Evolutionary conservation across 2,329 filamentous ascomycete species (phyloP).

Genomic region (Colletotrichum ledebouriae): DNA sequence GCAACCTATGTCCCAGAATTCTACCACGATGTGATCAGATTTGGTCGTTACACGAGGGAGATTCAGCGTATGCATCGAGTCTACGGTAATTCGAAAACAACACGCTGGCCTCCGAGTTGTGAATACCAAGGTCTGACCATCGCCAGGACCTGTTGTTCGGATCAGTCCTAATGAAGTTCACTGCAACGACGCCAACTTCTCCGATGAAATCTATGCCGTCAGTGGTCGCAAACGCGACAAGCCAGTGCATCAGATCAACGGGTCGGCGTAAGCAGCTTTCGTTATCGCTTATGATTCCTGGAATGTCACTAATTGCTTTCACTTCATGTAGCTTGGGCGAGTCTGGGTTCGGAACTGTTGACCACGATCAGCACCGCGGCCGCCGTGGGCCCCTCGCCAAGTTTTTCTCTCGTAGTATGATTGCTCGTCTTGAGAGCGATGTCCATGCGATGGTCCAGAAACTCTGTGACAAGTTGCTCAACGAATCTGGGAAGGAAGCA

Average conservation of each 20-base stretch:
- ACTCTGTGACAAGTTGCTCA: conserved; percentile 50
- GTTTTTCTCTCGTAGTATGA: conserved; percentile 50
- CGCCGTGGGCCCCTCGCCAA: conserved; percentile 47
- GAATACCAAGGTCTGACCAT: not conserved
- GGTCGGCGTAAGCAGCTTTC: conserved; percentile 32
- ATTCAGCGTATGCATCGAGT: conserved; percentile 54
- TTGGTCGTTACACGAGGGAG: conserved; percentile 52
- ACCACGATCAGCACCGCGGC: conserved; percentile 48
- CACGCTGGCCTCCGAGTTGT: no score
- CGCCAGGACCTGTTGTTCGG: conserved; percentile 53
- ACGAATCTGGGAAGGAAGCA: conserved; percentile 42
- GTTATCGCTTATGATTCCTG: not conserved
- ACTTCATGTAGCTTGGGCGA: conserved; percentile 42
- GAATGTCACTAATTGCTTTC: conserved; percentile 9
- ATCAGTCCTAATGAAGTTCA: conserved; percentile 57
- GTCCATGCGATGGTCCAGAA: conserved; percentile 47
- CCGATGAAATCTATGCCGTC: conserved; percentile 55
- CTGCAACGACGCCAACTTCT: conserved; percentile 52
- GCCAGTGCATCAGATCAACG: conserved; percentile 42
- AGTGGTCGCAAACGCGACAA: conserved; percentile 42
- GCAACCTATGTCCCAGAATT: conserved; percentile 54
- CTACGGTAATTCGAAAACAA: conserved; percentile 48
- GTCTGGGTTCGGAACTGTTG: conserved; percentile 45
- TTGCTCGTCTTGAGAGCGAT: conserved; percentile 49
- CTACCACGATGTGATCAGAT: conserved; percentile 54